Percentiles rank a stretch among this genome's conserved stretches.
phyloP scores from a whole-genome alignment of 129 eudicot genomes.

The Ambrosia trifida region DNA sequence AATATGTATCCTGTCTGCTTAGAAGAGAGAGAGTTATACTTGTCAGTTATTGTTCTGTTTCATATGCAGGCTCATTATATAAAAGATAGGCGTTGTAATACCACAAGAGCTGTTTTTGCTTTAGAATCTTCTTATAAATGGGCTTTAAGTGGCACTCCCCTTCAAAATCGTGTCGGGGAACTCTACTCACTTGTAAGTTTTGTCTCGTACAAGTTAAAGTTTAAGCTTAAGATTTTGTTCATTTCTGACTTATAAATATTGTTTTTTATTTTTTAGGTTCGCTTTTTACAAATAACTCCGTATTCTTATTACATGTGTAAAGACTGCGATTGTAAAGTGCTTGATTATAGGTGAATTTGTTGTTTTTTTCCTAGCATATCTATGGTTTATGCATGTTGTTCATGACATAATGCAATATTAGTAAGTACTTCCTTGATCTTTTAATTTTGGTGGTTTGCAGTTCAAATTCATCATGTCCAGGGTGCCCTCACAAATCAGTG shows the following conservation, averaged over 20 bases:
- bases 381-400: conserved; percentile 5
- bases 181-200: conserved; percentile 88
- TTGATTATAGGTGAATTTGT: conserved; percentile 70
- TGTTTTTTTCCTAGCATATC: conserved; percentile 5
- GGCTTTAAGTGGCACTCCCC: conserved; percentile 99
- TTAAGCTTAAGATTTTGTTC: not conserved
- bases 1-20: not conserved
- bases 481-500: conserved; percentile 71
- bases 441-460: conserved; percentile 34
- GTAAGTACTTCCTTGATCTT: not conserved
- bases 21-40: too few species aligned
- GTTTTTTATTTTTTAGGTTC: conserved; percentile 49
- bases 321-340: conserved; percentile 88
- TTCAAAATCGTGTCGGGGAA: conserved; percentile 98
- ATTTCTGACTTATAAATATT: not conserved
- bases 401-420: not conserved
- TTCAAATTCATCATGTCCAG: conserved; percentile 51
- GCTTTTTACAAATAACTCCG: conserved; percentile 75
- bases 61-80: conserved; percentile 78
- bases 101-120: conserved; percentile 86
- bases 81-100: conserved; percentile 80
- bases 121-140: conserved; percentile 83
- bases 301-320: conserved; percentile 83
- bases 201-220: conserved; percentile 7
- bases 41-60: not conserved